Conservation (phyloP, 352 stramenopile genomes). For the Pythium periplocum region DNA sequence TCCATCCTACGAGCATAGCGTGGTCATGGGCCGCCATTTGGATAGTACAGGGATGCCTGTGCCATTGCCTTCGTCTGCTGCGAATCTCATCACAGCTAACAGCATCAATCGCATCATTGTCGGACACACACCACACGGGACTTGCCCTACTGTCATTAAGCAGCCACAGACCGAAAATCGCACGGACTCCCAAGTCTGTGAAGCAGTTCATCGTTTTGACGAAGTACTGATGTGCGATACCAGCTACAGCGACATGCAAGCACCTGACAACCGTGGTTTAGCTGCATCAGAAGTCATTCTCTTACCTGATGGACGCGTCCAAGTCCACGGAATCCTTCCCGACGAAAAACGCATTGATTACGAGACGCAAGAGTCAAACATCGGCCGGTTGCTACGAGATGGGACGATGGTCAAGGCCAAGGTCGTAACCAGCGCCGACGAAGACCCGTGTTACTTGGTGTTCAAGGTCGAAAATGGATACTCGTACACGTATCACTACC, state of each 20-base stretch:
- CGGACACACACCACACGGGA: constrained; percentile 91
- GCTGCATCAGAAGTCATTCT: constrained; percentile 80
- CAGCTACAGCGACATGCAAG: constrained; percentile 83
- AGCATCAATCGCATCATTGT: constrained; percentile 85
- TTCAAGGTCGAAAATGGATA: constrained; percentile 58
- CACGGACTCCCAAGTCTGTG: neutral
- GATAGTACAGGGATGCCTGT: constrained; percentile 75
- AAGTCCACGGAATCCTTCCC: constrained; percentile 52
- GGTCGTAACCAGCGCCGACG: constrained; percentile 8
- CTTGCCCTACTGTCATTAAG: constrained; percentile 84
- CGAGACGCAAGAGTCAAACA: constrained; percentile 23
- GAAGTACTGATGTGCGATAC: constrained; percentile 91
- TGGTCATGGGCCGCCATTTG: constrained; percentile 72
- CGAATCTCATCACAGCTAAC: constrained; percentile 48
- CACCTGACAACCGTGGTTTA: constrained; percentile 69
- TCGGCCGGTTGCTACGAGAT: constrained; percentile 46
- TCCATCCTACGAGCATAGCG: constrained; percentile 46
- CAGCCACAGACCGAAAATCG: constrained; percentile 21
- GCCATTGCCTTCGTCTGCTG: constrained; percentile 34
- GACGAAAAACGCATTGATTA: constrained; percentile 43
- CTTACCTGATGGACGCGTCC: constrained; percentile 33
- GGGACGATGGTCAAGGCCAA: constrained; percentile 64
- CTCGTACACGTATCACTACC: constrained; percentile 53
- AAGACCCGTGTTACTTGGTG: constrained; percentile 37
- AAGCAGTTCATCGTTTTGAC: constrained; percentile 29